Percentiles rank a stretch among this genome's conserved stretches.
Evolutionary conservation across 371 early-diverging fungal species (phyloP).

Genomic region (Zopfochytrium polystomum): DNA sequence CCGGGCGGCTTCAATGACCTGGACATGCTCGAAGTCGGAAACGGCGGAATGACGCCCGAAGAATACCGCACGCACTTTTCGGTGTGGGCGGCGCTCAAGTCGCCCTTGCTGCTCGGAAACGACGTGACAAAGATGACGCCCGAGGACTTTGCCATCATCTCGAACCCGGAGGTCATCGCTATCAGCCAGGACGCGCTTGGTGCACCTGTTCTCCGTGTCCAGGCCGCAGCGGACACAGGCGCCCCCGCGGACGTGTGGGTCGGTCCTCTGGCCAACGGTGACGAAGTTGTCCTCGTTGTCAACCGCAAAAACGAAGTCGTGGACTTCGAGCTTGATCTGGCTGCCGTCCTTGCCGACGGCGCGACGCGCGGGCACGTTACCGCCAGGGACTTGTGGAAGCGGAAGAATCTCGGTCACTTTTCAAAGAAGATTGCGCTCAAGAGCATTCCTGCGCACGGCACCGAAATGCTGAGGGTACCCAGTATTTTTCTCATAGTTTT

Average conservation of each 20-base stretch:
- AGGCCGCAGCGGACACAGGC: too few species aligned
- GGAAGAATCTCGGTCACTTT: neutral
- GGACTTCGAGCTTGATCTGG: neutral
- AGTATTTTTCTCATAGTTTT: neutral
- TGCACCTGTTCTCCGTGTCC: conserved; percentile 2
- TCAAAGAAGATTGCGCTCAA: neutral
- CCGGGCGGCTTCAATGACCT: conserved; percentile 50
- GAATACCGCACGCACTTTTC: conserved; percentile 48
- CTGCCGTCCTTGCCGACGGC: neutral
- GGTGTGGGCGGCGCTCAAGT: conserved; percentile 48
- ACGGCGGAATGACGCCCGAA: conserved; percentile 40
- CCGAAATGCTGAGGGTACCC: neutral
- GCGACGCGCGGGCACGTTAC: neutral
- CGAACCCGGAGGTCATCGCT: conserved; percentile 41
- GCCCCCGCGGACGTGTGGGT: too few species aligned
- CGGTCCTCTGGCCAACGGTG: conserved; percentile 29
- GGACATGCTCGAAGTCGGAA: conserved; percentile 53
- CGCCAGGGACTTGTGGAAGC: conserved; percentile 9
- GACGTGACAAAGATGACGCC: conserved; percentile 26
- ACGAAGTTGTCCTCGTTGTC: conserved; percentile 25
- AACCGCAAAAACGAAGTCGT: conserved; percentile 21
- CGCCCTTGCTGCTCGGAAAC: conserved; percentile 43
- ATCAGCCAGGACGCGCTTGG: conserved; percentile 48
- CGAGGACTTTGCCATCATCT: conserved; percentile 27
- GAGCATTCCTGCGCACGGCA: conserved; percentile 8